Conservation (phyloP, 257 asterid species). For the Mitragyna speciosa region DNA sequence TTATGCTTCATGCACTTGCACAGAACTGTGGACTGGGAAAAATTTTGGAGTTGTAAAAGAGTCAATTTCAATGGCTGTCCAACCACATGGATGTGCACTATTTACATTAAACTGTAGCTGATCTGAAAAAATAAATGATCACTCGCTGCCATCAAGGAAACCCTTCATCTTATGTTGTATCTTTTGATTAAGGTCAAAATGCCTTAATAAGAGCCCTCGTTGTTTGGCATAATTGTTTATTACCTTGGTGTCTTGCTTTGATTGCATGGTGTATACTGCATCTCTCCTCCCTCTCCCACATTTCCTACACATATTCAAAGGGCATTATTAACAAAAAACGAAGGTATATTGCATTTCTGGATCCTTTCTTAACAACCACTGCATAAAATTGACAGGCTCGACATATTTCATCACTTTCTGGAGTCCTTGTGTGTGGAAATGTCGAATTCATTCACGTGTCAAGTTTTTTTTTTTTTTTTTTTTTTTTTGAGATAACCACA, state of each 20-base stretch:
- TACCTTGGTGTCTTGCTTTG: background rate
- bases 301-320: no score
- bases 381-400: background rate
- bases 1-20: constrained; percentile 40
- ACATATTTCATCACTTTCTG: no score
- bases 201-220: background rate
- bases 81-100: constrained; percentile 67
- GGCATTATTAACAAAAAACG: no score
- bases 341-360: no score
- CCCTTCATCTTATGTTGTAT: background rate
- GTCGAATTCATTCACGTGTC: no score
- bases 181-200: background rate
- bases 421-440: background rate
- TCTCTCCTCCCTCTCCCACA: background rate
- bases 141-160: background rate
- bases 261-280: background rate
- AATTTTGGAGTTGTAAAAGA: constrained; percentile 52
- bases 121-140: background rate
- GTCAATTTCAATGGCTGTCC: constrained; percentile 43
- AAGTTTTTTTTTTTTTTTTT: no score
- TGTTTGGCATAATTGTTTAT: background rate
- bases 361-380: background rate
- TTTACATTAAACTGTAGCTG: constrained; percentile 56
- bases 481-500: no score
- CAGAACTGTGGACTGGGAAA: constrained; percentile 76